phyloP scores from a whole-genome alignment of 805 yeast species.

The Cyberlindnera euphorbiiphila region DNA sequence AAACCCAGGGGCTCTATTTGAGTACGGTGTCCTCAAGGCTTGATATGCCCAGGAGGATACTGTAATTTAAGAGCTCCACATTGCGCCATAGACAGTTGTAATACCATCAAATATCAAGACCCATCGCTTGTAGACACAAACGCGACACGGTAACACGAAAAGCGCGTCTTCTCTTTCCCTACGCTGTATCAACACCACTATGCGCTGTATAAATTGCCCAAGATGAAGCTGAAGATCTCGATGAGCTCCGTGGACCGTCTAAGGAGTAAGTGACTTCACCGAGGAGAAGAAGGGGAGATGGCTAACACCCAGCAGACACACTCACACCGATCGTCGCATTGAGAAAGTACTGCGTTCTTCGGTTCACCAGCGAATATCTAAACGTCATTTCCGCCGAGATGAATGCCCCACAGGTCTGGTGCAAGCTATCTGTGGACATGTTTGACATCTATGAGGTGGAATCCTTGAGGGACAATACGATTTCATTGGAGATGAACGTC shows the following conservation, averaged over 20 bases:
- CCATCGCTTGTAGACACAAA: too few relatives aligned
- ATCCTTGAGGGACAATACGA: conserved; percentile 51
- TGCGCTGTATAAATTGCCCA: too few relatives aligned
- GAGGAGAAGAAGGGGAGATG: too few relatives aligned
- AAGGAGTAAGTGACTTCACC: conserved; percentile 26
- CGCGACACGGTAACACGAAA: too few relatives aligned
- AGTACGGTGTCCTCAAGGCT: conserved; percentile 49
- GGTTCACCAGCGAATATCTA: conserved; percentile 49
- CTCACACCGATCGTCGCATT: conserved; percentile 47
- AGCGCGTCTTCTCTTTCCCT: too few relatives aligned
- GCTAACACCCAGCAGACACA: conserved; percentile 31
- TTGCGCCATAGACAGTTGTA: neutral
- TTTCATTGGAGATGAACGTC: conserved; percentile 58
- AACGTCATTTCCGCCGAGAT: conserved; percentile 47
- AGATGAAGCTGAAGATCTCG: conserved; percentile 32
- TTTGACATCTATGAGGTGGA: conserved; percentile 26
- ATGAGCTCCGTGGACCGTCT: conserved; percentile 28
- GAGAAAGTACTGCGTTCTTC: conserved; percentile 52
- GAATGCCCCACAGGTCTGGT: conserved; percentile 68
- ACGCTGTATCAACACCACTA: neutral
- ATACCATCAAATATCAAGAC: too few relatives aligned
- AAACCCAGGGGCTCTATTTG: conserved; percentile 45
- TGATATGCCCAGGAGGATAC: conserved; percentile 25
- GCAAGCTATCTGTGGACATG: conserved; percentile 44
- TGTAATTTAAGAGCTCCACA: conserved; percentile 29